Evolutionary conservation across 1,284 basidiomycete species (phyloP).

Genomic region (Irpex sp.): DNA sequence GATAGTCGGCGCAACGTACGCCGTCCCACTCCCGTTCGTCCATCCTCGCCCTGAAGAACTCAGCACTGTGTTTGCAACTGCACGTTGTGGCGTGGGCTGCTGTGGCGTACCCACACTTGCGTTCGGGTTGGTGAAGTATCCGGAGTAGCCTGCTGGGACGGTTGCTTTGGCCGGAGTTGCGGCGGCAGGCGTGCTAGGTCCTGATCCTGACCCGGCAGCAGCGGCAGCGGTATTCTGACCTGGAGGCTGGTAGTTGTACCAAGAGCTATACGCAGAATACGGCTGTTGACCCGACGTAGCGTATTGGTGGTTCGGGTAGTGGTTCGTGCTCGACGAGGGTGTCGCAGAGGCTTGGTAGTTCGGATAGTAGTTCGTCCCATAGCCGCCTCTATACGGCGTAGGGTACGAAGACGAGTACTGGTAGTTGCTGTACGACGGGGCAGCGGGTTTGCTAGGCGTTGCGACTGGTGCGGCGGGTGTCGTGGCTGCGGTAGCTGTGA

Average conservation of each 20-base stretch:
- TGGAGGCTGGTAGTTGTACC: conserved; percentile 29
- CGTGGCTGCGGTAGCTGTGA: no score
- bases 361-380: conserved; percentile 19
- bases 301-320: conserved; percentile 28
- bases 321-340: conserved; percentile 11
- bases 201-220: conserved; percentile 14
- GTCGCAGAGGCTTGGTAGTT: conserved; percentile 13
- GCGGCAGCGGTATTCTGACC: not conserved
- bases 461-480: conserved; percentile 18
- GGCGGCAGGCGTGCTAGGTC: conserved; percentile 34
- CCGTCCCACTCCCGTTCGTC: conserved; percentile 20
- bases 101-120: conserved; percentile 3
- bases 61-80: conserved; percentile 45
- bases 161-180: conserved; percentile 40
- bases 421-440: conserved; percentile 10
- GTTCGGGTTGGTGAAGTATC: conserved; percentile 29
- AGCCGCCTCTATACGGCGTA: conserved; percentile 23
- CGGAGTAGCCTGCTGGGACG: conserved; percentile 31
- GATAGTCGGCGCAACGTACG: conserved; percentile 34
- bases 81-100: conserved; percentile 37
- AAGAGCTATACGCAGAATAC: conserved; percentile 32
- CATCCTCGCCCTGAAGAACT: conserved; percentile 22
- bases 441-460: conserved; percentile 9
- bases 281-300: conserved; percentile 19
- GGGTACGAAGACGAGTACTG: conserved; percentile 1